These are phyloP conservation scores for Exophiala phaeomuriformis DNA, from an alignment of 2,329 filamentous ascomycete genomes.

Conservation along the genomic window DNA sequence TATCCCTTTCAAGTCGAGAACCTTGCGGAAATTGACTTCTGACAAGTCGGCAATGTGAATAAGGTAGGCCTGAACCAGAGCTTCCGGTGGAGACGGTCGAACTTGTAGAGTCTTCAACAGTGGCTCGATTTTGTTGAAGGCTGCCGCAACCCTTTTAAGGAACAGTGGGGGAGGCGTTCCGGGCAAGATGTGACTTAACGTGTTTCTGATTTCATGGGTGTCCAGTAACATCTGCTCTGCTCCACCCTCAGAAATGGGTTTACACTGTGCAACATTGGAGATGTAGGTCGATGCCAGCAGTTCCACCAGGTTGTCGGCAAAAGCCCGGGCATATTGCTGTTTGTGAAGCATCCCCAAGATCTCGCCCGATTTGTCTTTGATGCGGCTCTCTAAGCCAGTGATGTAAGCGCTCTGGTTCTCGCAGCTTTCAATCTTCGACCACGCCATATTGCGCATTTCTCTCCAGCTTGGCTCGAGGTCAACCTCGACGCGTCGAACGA, in stretches of 20 bases:
- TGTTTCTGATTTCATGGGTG: slow-evolving; percentile 81
- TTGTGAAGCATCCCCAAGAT: slow-evolving; percentile 74
- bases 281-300: slow-evolving; percentile 73
- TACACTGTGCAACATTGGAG: slow-evolving; percentile 76
- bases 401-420: slow-evolving; percentile 93
- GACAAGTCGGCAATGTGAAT: slow-evolving; percentile 93
- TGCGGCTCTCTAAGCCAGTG: slow-evolving; percentile 64
- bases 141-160: slow-evolving; percentile 75
- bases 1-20: slow-evolving; percentile 91
- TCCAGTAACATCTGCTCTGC: slow-evolving; percentile 98
- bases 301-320: slow-evolving; percentile 94
- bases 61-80: slow-evolving; percentile 90
- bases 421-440: slow-evolving; percentile 87
- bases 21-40: slow-evolving; percentile 91
- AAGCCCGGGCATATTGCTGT: slow-evolving; percentile 86
- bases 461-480: slow-evolving; percentile 83
- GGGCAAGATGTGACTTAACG: slow-evolving; percentile 63
- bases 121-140: slow-evolving; percentile 80
- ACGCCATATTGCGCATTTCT: slow-evolving; percentile 94
- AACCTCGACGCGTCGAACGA: slow-evolving; percentile 76
- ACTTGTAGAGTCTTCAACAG: slow-evolving; percentile 96
- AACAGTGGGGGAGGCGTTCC: slow-evolving; percentile 58
- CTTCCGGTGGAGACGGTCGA: slow-evolving; percentile 81
- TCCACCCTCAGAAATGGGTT: slow-evolving; percentile 84
- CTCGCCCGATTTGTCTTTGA: slow-evolving; percentile 65